phyloP scores from a whole-genome alignment of 371 early-diverging fungal species.

The Blakeslea trispora region DNA sequence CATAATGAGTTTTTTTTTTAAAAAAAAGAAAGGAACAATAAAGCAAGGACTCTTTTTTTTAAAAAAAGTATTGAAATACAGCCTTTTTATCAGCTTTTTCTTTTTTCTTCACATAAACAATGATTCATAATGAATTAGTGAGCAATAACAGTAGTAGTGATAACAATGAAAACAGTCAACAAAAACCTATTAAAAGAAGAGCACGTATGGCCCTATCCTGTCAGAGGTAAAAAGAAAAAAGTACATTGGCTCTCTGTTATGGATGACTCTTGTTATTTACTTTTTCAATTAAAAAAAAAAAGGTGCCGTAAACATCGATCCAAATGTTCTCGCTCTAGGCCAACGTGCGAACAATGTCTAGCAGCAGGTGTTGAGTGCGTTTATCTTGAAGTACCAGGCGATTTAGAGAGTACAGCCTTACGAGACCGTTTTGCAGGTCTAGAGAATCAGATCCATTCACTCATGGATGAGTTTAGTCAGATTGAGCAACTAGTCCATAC shows the following conservation, averaged over 20 bases:
- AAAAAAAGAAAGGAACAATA: background rate
- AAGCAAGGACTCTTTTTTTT: background rate
- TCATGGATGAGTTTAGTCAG: constrained; percentile 37
- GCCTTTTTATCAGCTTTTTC: background rate
- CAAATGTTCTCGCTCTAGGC: constrained; percentile 47
- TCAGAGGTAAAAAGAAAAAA: constrained; percentile 38
- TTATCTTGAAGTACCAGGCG: constrained; percentile 49
- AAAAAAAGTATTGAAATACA: background rate
- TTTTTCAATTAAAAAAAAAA: background rate
- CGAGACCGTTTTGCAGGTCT: constrained; percentile 45
- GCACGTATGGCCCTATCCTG: constrained; percentile 50
- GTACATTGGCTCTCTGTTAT: too few relatives aligned
- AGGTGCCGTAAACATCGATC: constrained; percentile 53
- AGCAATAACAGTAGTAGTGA: background rate
- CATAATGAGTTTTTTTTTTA: background rate
- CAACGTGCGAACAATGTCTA: constrained; percentile 44
- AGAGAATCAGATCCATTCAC: constrained; percentile 48
- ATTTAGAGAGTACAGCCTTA: constrained; percentile 50
- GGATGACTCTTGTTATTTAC: too few relatives aligned
- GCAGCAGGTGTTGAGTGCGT: constrained; percentile 32
- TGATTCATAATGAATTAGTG: constrained; percentile 11
- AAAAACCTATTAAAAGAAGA: constrained; percentile 36
- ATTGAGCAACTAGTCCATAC: constrained; percentile 32
- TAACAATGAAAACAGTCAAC: background rate
- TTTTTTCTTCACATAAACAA: constrained; percentile 5